phyloP scores from a whole-genome alignment of 305 asterid species.

The Fraxinus nigra region DNA sequence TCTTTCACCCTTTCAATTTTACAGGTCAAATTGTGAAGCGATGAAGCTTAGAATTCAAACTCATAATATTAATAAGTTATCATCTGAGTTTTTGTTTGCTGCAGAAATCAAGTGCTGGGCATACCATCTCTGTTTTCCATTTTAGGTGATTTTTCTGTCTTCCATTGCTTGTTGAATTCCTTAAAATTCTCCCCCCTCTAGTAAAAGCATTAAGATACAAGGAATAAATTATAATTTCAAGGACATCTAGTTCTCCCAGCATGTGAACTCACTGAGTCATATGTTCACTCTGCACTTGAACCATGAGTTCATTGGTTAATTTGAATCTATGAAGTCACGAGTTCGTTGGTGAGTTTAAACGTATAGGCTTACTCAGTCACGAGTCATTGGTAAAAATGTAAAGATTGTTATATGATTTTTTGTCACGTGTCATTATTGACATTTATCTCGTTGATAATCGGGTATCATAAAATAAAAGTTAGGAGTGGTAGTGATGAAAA shows the following conservation, averaged over 20 bases:
- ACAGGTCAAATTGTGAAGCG: constrained; percentile 15
- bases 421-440: not conserved
- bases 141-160: not conserved
- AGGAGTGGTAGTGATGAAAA: not conserved
- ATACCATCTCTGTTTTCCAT: not conserved
- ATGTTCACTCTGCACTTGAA: not conserved
- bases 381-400: not conserved
- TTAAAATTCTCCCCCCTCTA: not conserved
- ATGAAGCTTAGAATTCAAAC: not conserved
- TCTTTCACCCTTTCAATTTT: constrained; percentile 12
- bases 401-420: not conserved
- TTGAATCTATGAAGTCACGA: not conserved
- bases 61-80: not conserved
- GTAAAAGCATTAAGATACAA: not conserved
- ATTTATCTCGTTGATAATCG: not conserved
- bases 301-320: not conserved
- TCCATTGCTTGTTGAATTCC: not conserved
- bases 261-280: not conserved
- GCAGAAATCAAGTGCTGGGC: not conserved
- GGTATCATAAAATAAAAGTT: not conserved
- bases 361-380: not conserved
- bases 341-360: not conserved
- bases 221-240: not conserved
- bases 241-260: not conserved
- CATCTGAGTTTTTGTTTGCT: not conserved